Conservation (phyloP, 768 basidiomycete species). For the Hysterangium stoloniferum region DNA sequence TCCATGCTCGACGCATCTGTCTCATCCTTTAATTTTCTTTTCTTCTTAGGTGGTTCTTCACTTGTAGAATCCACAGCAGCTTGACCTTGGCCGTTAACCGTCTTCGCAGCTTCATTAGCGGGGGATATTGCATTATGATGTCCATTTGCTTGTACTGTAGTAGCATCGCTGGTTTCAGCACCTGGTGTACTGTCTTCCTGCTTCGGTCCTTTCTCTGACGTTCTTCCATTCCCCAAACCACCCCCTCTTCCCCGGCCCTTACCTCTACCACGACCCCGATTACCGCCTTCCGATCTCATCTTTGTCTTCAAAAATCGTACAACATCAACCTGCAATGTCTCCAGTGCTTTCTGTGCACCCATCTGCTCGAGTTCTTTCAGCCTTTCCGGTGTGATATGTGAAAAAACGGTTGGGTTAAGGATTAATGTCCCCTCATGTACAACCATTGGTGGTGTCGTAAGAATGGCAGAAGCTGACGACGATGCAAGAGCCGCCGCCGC, state of each 20-base stretch:
- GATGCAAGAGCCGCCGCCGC: constrained; percentile 36
- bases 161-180: background rate
- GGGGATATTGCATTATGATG: background rate
- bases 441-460: constrained; percentile 54
- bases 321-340: constrained; percentile 77
- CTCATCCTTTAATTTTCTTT: background rate
- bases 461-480: constrained; percentile 19
- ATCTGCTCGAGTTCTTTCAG: constrained; percentile 69
- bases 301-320: constrained; percentile 78
- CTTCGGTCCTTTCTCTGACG: constrained; percentile 12
- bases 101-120: background rate
- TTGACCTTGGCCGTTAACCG: background rate
- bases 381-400: constrained; percentile 64
- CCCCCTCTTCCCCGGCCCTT: constrained; percentile 38
- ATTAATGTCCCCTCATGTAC: constrained; percentile 79
- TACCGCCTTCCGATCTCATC: constrained; percentile 36
- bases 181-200: background rate
- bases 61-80: background rate
- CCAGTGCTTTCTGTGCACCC: constrained; percentile 75
- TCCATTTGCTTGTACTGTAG: background rate
- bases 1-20: background rate
- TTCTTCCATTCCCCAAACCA: constrained; percentile 31
- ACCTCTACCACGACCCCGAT: constrained; percentile 10
- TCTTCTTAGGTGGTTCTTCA: constrained; percentile 3
- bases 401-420: constrained; percentile 80